A percentile compares a stretch with the other conserved stretches of the same genome.
Conservation (phyloP, 805 yeast species). For the Myxozyma nipponensis region DNA sequence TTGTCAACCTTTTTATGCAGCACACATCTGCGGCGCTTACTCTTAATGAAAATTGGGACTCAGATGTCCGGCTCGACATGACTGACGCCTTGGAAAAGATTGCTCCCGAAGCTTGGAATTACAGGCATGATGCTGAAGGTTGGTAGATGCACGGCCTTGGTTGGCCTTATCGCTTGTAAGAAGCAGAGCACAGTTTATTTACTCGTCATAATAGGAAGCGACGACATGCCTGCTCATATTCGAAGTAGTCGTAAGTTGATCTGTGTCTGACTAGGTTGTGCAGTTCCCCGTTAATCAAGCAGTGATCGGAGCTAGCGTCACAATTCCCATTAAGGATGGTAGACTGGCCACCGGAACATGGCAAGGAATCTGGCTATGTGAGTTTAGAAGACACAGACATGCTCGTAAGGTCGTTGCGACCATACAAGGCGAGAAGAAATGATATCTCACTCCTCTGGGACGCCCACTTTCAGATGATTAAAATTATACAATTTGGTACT, state of each 20-base stretch:
- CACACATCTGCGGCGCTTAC: constrained; percentile 79
- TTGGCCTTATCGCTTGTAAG: no score
- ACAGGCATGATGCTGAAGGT: constrained; percentile 70
- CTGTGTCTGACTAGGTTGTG: not conserved
- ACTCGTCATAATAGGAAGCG: constrained; percentile 40
- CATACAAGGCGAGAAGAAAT: constrained; percentile 51
- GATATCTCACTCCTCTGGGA: not conserved
- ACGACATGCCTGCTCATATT: constrained; percentile 82
- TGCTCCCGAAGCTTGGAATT: constrained; percentile 60
- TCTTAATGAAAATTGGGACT: constrained; percentile 74
- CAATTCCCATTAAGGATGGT: constrained; percentile 69
- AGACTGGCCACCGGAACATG: constrained; percentile 70
- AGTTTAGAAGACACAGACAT: constrained; percentile 64
- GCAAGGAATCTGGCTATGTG: constrained; percentile 79
- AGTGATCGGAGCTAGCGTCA: constrained; percentile 59
- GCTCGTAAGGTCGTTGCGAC: constrained; percentile 68
- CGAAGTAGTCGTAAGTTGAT: constrained; percentile 45
- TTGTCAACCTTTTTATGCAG: constrained; percentile 62
- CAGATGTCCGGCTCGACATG: constrained; percentile 72
- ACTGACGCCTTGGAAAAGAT: constrained; percentile 56
- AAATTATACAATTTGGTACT: not conserved
- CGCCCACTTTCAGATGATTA: constrained; percentile 1
- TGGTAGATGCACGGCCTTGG: constrained; percentile 24
- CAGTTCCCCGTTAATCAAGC: not conserved
- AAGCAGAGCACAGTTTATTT: not conserved